A percentile compares a stretch with the other conserved stretches of the same genome.
phyloP scores from a whole-genome alignment of 495 filamentous ascomycete species.

The Penicillium coffeae region DNA sequence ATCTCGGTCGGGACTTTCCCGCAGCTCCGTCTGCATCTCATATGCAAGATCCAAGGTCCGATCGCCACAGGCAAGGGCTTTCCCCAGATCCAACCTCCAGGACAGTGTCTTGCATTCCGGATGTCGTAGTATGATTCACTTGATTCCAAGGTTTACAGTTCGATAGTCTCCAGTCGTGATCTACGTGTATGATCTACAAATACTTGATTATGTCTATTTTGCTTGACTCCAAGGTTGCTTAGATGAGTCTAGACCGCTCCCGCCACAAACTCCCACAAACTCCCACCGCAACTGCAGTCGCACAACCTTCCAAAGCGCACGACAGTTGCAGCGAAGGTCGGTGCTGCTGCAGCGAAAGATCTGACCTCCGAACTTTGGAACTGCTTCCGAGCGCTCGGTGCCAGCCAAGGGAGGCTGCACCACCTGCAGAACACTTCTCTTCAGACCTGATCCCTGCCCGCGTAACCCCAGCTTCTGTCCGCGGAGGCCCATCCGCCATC shows the following conservation, averaged over 20 bases:
- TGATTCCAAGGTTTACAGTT: too few relatives aligned
- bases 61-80: slow-evolving; percentile 10
- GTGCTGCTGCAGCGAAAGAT: neutral
- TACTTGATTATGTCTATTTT: too few relatives aligned
- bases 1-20: slow-evolving; percentile 11
- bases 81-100: neutral
- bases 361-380: too few relatives aligned
- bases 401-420: slow-evolving; percentile 8
- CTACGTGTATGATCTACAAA: too few relatives aligned
- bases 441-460: slow-evolving; percentile 12
- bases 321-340: neutral
- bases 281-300: too few relatives aligned
- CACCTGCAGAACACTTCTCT: slow-evolving; percentile 3
- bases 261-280: too few relatives aligned
- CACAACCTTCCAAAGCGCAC: too few relatives aligned
- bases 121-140: neutral
- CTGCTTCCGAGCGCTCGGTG: too few relatives aligned
- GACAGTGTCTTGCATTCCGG: neutral
- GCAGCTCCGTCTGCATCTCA: slow-evolving; percentile 20
- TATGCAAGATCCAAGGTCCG: slow-evolving; percentile 24
- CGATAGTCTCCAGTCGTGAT: too few relatives aligned
- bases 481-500: slow-evolving; percentile 10
- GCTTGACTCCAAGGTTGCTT: too few relatives aligned
- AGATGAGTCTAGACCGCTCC: too few relatives aligned
- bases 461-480: slow-evolving; percentile 14